Evolutionary conservation across 164 flowering plant species (phyloP), one percentile per base, ranked within the genome.

Genomic region (Tetrastigma voinierianum): DNA sequence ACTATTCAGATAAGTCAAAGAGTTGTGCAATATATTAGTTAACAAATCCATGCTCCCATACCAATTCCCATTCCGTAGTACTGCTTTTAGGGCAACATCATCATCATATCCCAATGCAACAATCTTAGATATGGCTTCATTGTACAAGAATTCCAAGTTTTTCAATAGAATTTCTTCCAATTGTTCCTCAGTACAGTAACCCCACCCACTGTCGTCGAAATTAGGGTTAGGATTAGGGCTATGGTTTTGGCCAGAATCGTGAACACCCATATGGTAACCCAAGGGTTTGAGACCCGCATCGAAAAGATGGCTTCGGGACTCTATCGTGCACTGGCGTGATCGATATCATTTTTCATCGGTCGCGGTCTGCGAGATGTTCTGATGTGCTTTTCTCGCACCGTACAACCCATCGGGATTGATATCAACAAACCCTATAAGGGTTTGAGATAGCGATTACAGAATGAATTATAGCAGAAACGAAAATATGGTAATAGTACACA

Each of bases 1-100:
- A 64, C 80, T 65, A 65, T 81, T 86, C 71, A 96, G 63, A 82
- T 83, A 93, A 15, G 88, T 79, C 70, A 93, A 62, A 0, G 93
- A 74, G 55, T 91, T 93, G 55, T 88, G 87, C 82, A 93, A 51
- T 9, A 93, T 79, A 62, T 91, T 93, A 0, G 91, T 79, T 57
- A 91, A 59, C 25, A 84, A 88, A 81, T 92, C 97, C 91, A 85
- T 82, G 46, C 85, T 84, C n/a, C 97, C 97, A 79, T 84, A 93
- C 61, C 96, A 96, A 78, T 89, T 89, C 54, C 98, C 99, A 75
- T 86, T 90, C 45, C 80, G 71, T 67, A 96, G 74, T 0, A 96
- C 68, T 10, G 98, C 93, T 43, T 78, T 80, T 56, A 86, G 32
- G 0, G 89, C 90, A 66, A 70, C 71, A 11, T 89, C 95, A 71